Percentiles rank a stretch among this genome's conserved stretches.
phyloP scores from a whole-genome alignment of 179 eudicot genomes.

The Patellifolia procumbens region DNA sequence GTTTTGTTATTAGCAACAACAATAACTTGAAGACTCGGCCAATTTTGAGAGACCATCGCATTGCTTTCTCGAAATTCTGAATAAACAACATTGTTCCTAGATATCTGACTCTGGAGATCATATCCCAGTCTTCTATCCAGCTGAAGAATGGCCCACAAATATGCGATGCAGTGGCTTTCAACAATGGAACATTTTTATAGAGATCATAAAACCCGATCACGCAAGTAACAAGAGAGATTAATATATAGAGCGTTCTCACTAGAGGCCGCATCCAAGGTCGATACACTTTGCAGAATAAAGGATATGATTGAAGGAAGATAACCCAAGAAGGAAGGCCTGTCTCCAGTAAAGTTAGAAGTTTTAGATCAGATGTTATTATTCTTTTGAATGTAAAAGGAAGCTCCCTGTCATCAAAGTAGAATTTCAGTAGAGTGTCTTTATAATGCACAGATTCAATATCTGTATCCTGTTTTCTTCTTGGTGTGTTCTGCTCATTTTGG shows the following conservation, averaged over 20 bases:
- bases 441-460: conserved; percentile 49
- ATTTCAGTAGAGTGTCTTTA: conserved; percentile 66
- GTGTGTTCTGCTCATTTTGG: conserved; percentile 19
- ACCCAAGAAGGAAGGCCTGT: conserved; percentile 98
- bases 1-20: conserved; percentile 55
- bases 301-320: conserved; percentile 88
- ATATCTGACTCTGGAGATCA: conserved; percentile 78
- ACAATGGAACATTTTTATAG: conserved; percentile 84
- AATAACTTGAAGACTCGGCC: conserved; percentile 49
- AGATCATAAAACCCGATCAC: conserved; percentile 87
- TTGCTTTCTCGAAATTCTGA: conserved; percentile 77
- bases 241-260: conserved; percentile 67
- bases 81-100: conserved; percentile 90
- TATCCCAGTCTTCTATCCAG: conserved; percentile 92
- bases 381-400: conserved; percentile 76
- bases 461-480: conserved; percentile 11
- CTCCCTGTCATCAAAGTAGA: conserved; percentile 68
- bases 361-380: conserved; percentile 62
- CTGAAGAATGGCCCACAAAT: conserved; percentile 79
- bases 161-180: conserved; percentile 81
- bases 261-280: conserved; percentile 98
- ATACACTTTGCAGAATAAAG: conserved; percentile 78
- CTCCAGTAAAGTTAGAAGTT: conserved; percentile 77
- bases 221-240: conserved; percentile 71
- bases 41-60: conserved; percentile 60